Base-by-base conservation (phyloP, 768 basidiomycete genomes). In the Mrakia gelida region DNA sequence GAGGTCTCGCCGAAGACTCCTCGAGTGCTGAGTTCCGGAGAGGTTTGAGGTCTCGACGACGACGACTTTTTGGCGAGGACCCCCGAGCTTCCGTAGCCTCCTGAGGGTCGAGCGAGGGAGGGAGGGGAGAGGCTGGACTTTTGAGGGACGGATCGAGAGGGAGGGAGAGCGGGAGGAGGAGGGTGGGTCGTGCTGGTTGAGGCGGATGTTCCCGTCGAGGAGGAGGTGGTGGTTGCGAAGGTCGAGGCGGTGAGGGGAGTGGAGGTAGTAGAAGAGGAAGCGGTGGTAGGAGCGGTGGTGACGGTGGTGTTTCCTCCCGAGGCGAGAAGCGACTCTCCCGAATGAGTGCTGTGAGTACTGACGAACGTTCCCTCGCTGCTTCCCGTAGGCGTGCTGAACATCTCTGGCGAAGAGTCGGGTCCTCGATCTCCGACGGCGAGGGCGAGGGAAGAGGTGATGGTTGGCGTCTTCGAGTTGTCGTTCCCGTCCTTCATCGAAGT, bases 31-130 rank as follows among this genome's bases (percentile, higher is more conserved):
- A 65, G 13, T 28, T 71, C 45, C 23, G 68, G 41, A 15, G 41
- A 71, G 23, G 68, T 41, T 15, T 41, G 43, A 34, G 68, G 38
- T 23, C 68, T 23, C 21, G 68, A 32, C 3, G 28, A 32, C 3
- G 28, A 72, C 5, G 52, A 30, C 16, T 65, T 65, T 21, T 38
- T 65, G 30, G 63, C 8, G 7, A 30, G 30, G 21, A 65, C 2
- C 23, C 18, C 63, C 1, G 63, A 30, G 28, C 26, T 5, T 59
- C 59, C 68, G n/a, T 23, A 26, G 26, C 41, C 28, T 26, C 43
- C 68, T 45, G 68, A 26, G 23, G 68, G 23, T 71, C 68, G 68
- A n/a, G 68, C 23, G 41, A 71, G 43, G 38, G 59, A 59, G 59
- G 59, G 59, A 59, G 59, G 59, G 26, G 26, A 59, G 59, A 59